Evolutionary conservation across 1,284 basidiomycete species (phyloP).

Genomic region (Cryptococcus sp.): DNA sequence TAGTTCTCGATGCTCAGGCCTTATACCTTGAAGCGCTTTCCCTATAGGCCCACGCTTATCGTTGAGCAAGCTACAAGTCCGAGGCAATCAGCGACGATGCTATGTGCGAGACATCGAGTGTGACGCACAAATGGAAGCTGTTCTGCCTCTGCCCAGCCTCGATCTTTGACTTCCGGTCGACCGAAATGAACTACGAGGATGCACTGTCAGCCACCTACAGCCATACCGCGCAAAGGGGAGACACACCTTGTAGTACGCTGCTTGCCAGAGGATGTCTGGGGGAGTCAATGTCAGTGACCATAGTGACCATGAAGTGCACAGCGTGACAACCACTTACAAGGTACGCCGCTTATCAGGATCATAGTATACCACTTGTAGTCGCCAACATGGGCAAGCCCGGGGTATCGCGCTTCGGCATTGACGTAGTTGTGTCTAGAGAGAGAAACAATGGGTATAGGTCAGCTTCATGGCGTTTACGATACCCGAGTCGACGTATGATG

Average conservation of each 20-base stretch:
- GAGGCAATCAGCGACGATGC: neutral
- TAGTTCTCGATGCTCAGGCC: conserved; percentile 64
- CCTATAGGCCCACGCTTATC: conserved; percentile 83
- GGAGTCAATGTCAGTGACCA: neutral
- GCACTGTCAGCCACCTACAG: too few species aligned
- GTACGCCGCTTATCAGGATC: conserved; percentile 48
- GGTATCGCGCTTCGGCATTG: conserved; percentile 65
- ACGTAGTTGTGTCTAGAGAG: conserved; percentile 28
- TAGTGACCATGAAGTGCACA: neutral
- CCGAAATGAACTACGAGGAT: conserved; percentile 67
- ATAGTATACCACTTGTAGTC: conserved; percentile 51
- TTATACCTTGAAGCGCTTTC: conserved; percentile 63
- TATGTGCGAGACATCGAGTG: neutral
- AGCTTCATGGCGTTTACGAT: neutral
- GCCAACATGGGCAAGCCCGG: conserved; percentile 64
- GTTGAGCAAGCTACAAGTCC: conserved; percentile 64
- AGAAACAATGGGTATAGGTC: conserved; percentile 10
- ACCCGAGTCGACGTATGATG: neutral
- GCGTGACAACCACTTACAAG: conserved; percentile 38
- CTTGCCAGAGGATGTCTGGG: conserved; percentile 81
- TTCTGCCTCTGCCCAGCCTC: conserved; percentile 82
- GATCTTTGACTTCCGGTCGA: conserved; percentile 81
- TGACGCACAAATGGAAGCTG: conserved; percentile 66
- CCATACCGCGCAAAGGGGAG: too few species aligned
- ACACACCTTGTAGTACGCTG: conserved; percentile 80